Conservation (phyloP, 805 yeast species). For the Sungouiozyma intestinalis region DNA sequence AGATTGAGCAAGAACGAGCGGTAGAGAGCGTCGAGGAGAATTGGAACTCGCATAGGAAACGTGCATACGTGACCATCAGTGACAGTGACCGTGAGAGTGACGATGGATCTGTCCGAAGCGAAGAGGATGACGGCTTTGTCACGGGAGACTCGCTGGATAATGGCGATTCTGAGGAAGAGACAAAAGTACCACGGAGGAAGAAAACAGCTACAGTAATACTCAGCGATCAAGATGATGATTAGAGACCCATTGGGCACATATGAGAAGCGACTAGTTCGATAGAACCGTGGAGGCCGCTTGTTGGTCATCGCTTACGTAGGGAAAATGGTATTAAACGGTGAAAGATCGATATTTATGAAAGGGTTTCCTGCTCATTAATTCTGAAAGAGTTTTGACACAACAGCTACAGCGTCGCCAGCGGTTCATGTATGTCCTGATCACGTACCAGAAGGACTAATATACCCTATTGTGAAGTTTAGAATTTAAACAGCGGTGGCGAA, state of each 20-base stretch:
- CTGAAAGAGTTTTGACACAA: no score
- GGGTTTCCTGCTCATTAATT: no score
- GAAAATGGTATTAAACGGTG: neutral
- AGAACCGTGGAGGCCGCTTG: neutral
- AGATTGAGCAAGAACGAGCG: constrained; percentile 2
- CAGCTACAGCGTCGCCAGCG: no score
- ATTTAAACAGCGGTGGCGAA: no score
- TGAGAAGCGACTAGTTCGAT: no score
- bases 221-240: constrained; percentile 20
- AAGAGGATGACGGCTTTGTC: constrained; percentile 24
- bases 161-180: constrained; percentile 28
- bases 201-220: constrained; percentile 16
- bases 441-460: no score
- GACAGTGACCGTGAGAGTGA: constrained; percentile 14
- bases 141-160: constrained; percentile 28
- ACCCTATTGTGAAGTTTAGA: no score
- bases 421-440: no score
- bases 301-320: neutral
- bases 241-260: neutral
- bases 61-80: neutral
- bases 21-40: constrained; percentile 2
- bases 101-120: constrained; percentile 16
- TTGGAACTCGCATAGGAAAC: neutral
- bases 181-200: constrained; percentile 9
- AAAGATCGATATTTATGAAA: neutral